Evolutionary conservation across 2,329 filamentous ascomycete genomes (phyloP).

Genomic region (Hypoxylon sp.): DNA sequence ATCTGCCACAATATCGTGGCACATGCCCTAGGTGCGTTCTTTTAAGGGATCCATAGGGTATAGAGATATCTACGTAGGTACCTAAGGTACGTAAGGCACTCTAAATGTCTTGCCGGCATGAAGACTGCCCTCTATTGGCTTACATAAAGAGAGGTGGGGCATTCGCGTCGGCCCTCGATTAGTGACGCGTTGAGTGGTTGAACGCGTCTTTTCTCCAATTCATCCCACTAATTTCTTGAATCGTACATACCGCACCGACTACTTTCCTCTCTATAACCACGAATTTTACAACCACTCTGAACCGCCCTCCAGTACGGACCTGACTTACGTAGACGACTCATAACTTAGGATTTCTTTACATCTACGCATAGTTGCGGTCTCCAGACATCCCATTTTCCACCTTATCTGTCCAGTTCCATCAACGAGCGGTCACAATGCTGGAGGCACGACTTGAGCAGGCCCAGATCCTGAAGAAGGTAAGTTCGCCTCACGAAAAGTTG

Average conservation of each 20-base stretch:
- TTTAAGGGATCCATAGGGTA: too few relatives aligned
- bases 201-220: conserved; percentile 36
- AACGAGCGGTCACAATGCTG: conserved; percentile 72
- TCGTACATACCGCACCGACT: not conserved
- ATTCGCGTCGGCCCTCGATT: conserved; percentile 35
- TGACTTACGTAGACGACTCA: not conserved
- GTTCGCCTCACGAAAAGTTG: conserved; percentile 31
- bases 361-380: not conserved
- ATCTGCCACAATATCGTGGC: too few relatives aligned
- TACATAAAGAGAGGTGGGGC: conserved; percentile 29
- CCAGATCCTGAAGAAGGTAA: conserved; percentile 91
- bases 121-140: not conserved
- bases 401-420: conserved; percentile 1
- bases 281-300: conserved; percentile 10
- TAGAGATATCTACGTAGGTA: not conserved
- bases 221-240: conserved; percentile 38
- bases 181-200: conserved; percentile 37
- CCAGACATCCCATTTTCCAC: not conserved
- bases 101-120: not conserved
- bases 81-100: too few relatives aligned
- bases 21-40: too few relatives aligned
- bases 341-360: not conserved
- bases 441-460: conserved; percentile 98
- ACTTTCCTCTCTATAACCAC: conserved; percentile 7
- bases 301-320: conserved; percentile 5